A percentile compares a stretch with the other conserved stretches of the same genome.
These are phyloP conservation scores for Calocera viscosa DNA, from an alignment of 768 basidiomycete genomes.

Conservation along the genomic window DNA sequence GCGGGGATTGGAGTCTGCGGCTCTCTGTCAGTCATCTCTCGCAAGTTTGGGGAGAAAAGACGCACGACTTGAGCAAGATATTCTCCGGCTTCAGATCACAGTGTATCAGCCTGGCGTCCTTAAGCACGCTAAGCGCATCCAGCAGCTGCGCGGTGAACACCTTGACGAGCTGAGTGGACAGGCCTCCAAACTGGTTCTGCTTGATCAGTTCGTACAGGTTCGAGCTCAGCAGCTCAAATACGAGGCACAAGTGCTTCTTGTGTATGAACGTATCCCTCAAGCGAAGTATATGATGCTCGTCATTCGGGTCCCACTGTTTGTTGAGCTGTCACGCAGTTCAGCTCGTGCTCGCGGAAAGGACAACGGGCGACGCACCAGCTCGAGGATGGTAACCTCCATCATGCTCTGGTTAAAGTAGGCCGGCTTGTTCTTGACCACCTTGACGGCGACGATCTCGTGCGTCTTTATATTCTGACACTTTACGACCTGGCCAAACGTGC, in stretches of 20 bases:
- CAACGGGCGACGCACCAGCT: constrained; percentile 58
- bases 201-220: constrained; percentile 99
- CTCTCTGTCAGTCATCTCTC: constrained; percentile 8
- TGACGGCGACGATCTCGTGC: constrained; percentile 96
- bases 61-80: constrained; percentile 87
- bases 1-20: constrained; percentile 82
- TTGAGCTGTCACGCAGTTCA: constrained; percentile 55
- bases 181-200: constrained; percentile 97
- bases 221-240: constrained; percentile 91
- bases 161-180: constrained; percentile 93
- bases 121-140: constrained; percentile 82
- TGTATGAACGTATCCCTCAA: constrained; percentile 95
- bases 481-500: constrained; percentile 98
- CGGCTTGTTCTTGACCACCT: constrained; percentile 99
- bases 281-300: constrained; percentile 93
- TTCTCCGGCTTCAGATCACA: constrained; percentile 99
- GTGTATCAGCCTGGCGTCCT: constrained; percentile 91
- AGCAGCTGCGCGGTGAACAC: constrained; percentile 95
- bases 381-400: constrained; percentile 99
- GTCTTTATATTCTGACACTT: constrained; percentile 99
- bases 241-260: constrained; percentile 89
- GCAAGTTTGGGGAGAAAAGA: constrained; percentile 20
- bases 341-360: neutral
- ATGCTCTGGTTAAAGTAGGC: constrained; percentile 99
- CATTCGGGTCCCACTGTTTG: constrained; percentile 81